phyloP scores from a whole-genome alignment of 805 yeast species.

The Hanseniaspora singularis region DNA sequence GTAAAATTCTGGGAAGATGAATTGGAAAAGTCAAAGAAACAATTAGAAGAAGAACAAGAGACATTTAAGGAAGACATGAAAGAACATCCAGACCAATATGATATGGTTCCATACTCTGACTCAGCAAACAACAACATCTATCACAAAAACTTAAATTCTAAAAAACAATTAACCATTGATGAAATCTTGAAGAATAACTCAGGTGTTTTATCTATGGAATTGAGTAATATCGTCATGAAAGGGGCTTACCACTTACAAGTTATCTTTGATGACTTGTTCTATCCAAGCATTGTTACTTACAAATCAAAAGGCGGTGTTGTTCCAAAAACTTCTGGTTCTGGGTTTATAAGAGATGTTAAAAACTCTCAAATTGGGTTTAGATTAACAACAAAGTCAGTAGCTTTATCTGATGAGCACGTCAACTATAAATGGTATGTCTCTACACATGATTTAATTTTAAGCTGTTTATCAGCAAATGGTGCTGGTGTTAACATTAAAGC shows the following conservation, averaged over 20 bases:
- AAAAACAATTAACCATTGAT: slow-evolving; percentile 39
- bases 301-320: slow-evolving; percentile 38
- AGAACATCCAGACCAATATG: slow-evolving; percentile 49
- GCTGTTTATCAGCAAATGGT: no score
- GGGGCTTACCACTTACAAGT: slow-evolving; percentile 42
- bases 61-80: slow-evolving; percentile 40
- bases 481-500: neutral
- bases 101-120: slow-evolving; percentile 42
- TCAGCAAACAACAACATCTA: slow-evolving; percentile 32
- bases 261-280: slow-evolving; percentile 51
- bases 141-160: slow-evolving; percentile 23
- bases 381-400: slow-evolving; percentile 41
- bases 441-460: slow-evolving; percentile 46
- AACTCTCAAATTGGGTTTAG: slow-evolving; percentile 48
- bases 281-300: slow-evolving; percentile 45
- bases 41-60: slow-evolving; percentile 35
- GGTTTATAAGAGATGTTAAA: slow-evolving; percentile 58
- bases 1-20: slow-evolving; percentile 19
- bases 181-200: slow-evolving; percentile 45
- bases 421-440: slow-evolving; percentile 38
- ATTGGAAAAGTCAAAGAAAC: slow-evolving; percentile 31
- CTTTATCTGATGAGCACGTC: slow-evolving; percentile 38
- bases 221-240: slow-evolving; percentile 34
- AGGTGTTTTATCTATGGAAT: slow-evolving; percentile 49
- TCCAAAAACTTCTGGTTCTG: slow-evolving; percentile 40